These are phyloP conservation scores for Globisporangium canariense DNA, from an alignment of 352 stramenopile genomes.

Conservation along the genomic window DNA sequence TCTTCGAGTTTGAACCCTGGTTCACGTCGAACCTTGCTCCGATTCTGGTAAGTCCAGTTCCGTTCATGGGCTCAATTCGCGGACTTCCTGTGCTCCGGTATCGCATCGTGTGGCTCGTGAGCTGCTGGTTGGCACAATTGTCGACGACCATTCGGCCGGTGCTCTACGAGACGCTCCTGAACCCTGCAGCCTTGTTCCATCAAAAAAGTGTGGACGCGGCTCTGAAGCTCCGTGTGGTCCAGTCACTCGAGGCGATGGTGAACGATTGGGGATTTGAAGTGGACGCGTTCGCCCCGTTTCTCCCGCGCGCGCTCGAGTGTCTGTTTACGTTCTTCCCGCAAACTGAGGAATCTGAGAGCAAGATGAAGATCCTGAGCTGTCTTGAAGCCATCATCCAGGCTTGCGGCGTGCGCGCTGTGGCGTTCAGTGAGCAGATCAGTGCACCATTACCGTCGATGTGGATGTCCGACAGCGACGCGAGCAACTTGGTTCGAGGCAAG, in stretches of 20 bases:
- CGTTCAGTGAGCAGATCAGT: slow-evolving; percentile 62
- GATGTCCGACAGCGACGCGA: slow-evolving; percentile 62
- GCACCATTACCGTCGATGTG: slow-evolving; percentile 68
- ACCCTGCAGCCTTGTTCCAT: slow-evolving; percentile 31
- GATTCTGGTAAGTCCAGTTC: slow-evolving; percentile 39
- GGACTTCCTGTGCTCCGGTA: slow-evolving; percentile 65
- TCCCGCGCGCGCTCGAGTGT: slow-evolving; percentile 52
- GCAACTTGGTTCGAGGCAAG: slow-evolving; percentile 79
- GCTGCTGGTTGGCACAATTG: slow-evolving; percentile 83
- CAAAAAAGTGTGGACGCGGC: slow-evolving; percentile 39
- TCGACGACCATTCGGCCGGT: slow-evolving; percentile 59
- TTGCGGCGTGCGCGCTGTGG: slow-evolving; percentile 44
- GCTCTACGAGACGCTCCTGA: slow-evolving; percentile 77
- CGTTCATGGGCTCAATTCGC: slow-evolving; percentile 32
- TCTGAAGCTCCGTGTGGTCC: slow-evolving; percentile 68
- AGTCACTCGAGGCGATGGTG: slow-evolving; percentile 79
- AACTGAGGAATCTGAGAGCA: slow-evolving; percentile 61
- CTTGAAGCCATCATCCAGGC: slow-evolving; percentile 70
- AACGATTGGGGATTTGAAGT: slow-evolving; percentile 80
- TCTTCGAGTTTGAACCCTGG: slow-evolving; percentile 87
- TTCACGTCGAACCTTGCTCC: slow-evolving; percentile 74
- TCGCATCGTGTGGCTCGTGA: slow-evolving; percentile 84
- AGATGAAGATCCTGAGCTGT: slow-evolving; percentile 75
- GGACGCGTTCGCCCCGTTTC: slow-evolving; percentile 66
- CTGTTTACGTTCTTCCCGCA: slow-evolving; percentile 72